These are phyloP conservation scores for Melastoma candidum DNA, from an alignment of 441 rosid species.

Conservation along the genomic window DNA sequence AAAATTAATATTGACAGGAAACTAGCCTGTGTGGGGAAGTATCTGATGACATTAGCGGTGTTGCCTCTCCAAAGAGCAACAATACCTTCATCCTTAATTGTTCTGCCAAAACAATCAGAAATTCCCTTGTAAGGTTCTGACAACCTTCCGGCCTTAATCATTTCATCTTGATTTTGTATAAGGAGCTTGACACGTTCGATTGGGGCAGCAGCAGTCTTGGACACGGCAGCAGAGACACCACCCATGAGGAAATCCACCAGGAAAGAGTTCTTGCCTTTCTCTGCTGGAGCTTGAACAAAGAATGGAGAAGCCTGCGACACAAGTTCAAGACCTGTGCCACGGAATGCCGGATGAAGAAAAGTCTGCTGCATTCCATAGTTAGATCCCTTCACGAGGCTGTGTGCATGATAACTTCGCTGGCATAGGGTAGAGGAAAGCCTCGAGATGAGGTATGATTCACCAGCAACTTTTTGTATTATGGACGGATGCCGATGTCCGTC, in stretches of 20 bases:
- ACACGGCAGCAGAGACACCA: constrained; percentile 2
- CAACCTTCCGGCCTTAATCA: constrained; percentile 3
- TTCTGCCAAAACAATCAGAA: constrained; percentile 2
- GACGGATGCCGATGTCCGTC: constrained; percentile 1
- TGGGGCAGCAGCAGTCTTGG: background rate
- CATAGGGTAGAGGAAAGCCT: background rate
- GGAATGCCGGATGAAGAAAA: constrained; percentile 1
- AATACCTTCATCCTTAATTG: background rate
- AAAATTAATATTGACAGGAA: background rate
- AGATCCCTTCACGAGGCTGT: background rate
- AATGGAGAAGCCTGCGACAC: background rate
- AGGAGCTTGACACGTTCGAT: constrained; percentile 2
- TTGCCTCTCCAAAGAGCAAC: constrained; percentile 7
- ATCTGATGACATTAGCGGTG: constrained; percentile 4
- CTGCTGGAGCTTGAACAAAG: constrained; percentile 1
- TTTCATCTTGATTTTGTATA: constrained; percentile 7
- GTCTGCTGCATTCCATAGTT: background rate
- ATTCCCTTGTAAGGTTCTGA: constrained; percentile 4
- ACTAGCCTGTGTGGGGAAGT: constrained; percentile 8
- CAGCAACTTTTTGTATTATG: background rate
- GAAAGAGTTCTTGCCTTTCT: background rate
- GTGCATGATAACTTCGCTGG: background rate
- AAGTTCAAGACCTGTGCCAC: background rate
- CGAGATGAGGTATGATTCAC: background rate
- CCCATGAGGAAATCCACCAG: constrained; percentile 8